A percentile compares a stretch with the other conserved stretches of the same genome.
These are phyloP conservation scores for Apophysomyces ossiformis DNA, from an alignment of 371 early-diverging fungal genomes.

Conservation along the genomic window DNA sequence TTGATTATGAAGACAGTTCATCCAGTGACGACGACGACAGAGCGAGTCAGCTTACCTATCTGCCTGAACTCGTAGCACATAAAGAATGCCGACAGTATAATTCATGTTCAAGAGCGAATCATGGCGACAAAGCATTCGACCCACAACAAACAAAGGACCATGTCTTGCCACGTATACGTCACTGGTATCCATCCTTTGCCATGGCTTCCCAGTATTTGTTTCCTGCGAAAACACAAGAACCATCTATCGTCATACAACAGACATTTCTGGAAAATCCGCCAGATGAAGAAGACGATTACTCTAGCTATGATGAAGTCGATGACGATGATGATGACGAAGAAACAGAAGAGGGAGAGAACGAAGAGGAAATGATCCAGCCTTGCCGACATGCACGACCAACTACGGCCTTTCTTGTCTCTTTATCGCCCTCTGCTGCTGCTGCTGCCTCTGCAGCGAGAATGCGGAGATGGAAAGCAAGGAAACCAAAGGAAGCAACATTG, in stretches of 20 bases:
- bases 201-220: background rate
- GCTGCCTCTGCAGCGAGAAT: slow-evolving; percentile 22
- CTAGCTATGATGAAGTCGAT: slow-evolving; percentile 4
- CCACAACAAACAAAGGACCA: background rate
- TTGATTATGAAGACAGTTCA: slow-evolving; percentile 7
- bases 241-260: background rate
- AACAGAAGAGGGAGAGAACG: background rate
- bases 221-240: background rate
- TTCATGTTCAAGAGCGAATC: background rate
- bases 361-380: slow-evolving; percentile 8
- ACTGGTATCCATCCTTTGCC: slow-evolving; percentile 13
- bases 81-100: background rate
- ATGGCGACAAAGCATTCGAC: background rate
- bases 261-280: background rate
- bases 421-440: slow-evolving; percentile 22
- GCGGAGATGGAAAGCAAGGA: slow-evolving; percentile 16
- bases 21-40: slow-evolving; percentile 12
- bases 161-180: background rate
- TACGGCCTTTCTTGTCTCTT: slow-evolving; percentile 19
- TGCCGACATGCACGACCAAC: slow-evolving; percentile 10
- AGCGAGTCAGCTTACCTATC: slow-evolving; percentile 18
- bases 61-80: slow-evolving; percentile 16
- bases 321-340: background rate
- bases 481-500: background rate
- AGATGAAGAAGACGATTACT: background rate